phyloP scores from a whole-genome alignment of 2,329 filamentous ascomycete genomes.

The Cytospora schulzeri region DNA sequence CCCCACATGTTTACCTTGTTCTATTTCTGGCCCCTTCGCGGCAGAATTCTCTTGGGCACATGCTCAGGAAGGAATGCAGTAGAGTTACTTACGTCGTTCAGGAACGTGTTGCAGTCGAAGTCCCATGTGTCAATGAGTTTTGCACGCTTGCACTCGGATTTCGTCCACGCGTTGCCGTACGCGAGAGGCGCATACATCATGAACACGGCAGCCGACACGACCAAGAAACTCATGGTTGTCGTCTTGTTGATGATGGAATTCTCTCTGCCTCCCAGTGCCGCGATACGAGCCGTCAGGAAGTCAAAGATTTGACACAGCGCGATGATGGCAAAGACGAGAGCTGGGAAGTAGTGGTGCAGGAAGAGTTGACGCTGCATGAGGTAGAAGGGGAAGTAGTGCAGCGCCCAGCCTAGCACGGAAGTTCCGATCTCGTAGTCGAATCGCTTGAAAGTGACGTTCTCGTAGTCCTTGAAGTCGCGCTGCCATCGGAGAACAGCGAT shows the following conservation, averaged over 20 bases:
- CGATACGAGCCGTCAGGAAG: constrained; percentile 75
- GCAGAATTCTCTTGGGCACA: constrained; percentile 42
- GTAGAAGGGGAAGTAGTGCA: constrained; percentile 99
- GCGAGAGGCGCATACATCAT: constrained; percentile 83
- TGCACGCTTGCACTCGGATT: constrained; percentile 78
- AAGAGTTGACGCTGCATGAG: constrained; percentile 98
- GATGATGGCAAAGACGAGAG: constrained; percentile 92
- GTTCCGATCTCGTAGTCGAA: constrained; percentile 97
- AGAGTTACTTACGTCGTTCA: constrained; percentile 71
- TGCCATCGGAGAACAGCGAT: constrained; percentile 91
- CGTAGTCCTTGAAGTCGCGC: constrained; percentile 86
- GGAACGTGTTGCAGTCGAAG: constrained; percentile 96
- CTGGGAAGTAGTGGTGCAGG: constrained; percentile 97
- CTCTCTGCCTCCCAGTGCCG: constrained; percentile 66
- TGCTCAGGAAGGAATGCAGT: constrained; percentile 36
- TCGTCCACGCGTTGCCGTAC: constrained; percentile 95
- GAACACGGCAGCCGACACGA: constrained; percentile 74
- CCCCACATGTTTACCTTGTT: not conserved
- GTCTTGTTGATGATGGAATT: constrained; percentile 73
- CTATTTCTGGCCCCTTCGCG: constrained; percentile 30
- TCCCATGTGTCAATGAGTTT: constrained; percentile 93
- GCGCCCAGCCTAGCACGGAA: constrained; percentile 88
- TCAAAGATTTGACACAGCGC: constrained; percentile 88
- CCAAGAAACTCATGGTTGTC: constrained; percentile 74
- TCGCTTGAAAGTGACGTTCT: constrained; percentile 81